Evolutionary conservation across 768 basidiomycete species (phyloP), one percentile per base, ranked within the genome.

Genomic region (Mycena pura): DNA sequence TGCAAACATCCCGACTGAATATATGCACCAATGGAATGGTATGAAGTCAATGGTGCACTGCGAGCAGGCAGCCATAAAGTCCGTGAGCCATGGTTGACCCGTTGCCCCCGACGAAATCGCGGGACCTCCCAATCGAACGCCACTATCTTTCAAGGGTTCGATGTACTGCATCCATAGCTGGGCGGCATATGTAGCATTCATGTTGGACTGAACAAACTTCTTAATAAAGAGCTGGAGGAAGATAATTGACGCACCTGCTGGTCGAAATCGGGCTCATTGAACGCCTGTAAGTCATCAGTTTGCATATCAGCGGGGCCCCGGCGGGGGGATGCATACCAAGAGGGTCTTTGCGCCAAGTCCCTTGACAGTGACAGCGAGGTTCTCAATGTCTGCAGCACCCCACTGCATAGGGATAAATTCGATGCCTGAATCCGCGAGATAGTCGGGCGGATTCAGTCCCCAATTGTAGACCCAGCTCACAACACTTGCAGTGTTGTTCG

Each of bases 121-220:
- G 3, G 87, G 87, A 17, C 79, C 84, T 27, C 87, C 87, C 6
- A 89, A 74, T 10, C 77, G 77, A 31, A 87, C 69, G 5, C 84
- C 85, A 22, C 68, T 53, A 6, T 73, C 70, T 62, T 82, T 84
- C 49, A 89, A 69, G 1, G 87, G 87, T 60, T 89, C 77, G 25
- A 88, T 74, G 60, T 82, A 80, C 62, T 81, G 75, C 70, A 78
- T 81, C 88, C 88, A 90, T 9, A 86, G 70, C n/a, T 77, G 71
- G 1, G 84, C 82, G 40, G 82, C 83, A 21, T 77, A 74, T 10
- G 69, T 70, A 6, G 82, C 77, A 28, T 75, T 68, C 40, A 84
- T 79, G 46, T 84, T 81, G 19, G 83, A 77, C 63, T n/a, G n/a
- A n/a, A n/a, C n/a, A n/a, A n/a, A n/a, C n/a, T n/a, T n/a, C n/a